A percentile compares a stretch with the other conserved stretches of the same genome.
These are phyloP conservation scores for Cryptococcus wingfieldii DNA, from an alignment of 1,284 basidiomycete species.

Conservation along the genomic window DNA sequence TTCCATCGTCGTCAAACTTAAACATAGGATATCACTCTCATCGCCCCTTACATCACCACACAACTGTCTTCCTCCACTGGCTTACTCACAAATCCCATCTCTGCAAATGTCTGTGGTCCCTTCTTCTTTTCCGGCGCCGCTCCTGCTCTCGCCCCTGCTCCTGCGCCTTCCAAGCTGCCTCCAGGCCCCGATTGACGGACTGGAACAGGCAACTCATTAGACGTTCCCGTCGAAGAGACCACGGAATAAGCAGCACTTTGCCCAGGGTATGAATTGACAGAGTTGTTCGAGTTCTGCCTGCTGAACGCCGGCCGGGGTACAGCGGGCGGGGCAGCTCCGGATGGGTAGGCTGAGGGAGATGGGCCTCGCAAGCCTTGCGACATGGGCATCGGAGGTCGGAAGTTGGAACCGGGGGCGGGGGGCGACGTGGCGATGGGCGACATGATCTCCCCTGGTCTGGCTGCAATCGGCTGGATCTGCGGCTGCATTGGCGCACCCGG, in stretches of 20 bases:
- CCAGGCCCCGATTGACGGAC: background rate
- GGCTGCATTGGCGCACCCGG: no score
- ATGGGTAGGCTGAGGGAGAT: conserved; percentile 9
- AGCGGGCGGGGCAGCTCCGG: background rate
- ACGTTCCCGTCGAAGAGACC: no score
- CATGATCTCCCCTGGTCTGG: conserved; percentile 15
- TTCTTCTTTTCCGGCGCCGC: conserved; percentile 41
- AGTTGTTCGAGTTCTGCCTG: background rate
- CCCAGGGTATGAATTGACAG: no score
- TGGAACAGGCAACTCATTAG: background rate
- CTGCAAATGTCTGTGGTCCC: conserved; percentile 73
- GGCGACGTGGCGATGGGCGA: conserved; percentile 8
- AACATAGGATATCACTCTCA: no score
- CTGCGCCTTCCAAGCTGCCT: background rate
- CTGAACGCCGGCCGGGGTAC: background rate
- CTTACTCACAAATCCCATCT: conserved; percentile 79
- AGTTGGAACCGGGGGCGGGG: background rate
- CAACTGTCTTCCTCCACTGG: conserved; percentile 76
- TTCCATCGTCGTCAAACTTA: no score
- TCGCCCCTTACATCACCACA: conserved; percentile 61
- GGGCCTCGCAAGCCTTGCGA: conserved; percentile 1
- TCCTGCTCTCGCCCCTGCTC: background rate
- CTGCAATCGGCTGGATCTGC: background rate
- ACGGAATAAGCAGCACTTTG: no score
- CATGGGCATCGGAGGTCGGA: no score